Evolutionary conservation across 1,139 yeast species (phyloP).

Genomic region (Suhomyces bokatorum): DNA sequence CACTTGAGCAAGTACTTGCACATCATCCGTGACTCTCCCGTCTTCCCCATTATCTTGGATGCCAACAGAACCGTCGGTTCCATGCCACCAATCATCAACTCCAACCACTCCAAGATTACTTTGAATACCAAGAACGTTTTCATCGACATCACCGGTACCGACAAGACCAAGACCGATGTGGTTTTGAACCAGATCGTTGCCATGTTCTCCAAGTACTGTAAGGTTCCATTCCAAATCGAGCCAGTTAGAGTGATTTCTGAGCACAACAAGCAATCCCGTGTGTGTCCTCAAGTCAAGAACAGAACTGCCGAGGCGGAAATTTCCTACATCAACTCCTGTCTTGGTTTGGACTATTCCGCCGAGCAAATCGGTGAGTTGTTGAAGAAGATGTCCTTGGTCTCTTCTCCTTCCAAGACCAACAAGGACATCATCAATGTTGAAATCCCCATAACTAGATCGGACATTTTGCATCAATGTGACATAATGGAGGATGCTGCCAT

Average conservation of each 20-base stretch:
- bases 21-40: slow-evolving; percentile 85
- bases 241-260: slow-evolving; percentile 83
- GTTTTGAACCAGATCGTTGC: slow-evolving; percentile 92
- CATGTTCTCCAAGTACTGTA: slow-evolving; percentile 89
- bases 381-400: slow-evolving; percentile 77
- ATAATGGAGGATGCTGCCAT: slow-evolving; percentile 98
- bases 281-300: slow-evolving; percentile 71
- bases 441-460: slow-evolving; percentile 93
- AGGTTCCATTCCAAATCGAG: slow-evolving; percentile 77
- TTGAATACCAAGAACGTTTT: slow-evolving; percentile 83
- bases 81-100: slow-evolving; percentile 95
- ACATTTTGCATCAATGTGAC: slow-evolving; percentile 95
- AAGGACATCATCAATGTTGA: slow-evolving; percentile 61
- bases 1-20: slow-evolving; percentile 86
- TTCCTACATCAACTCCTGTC: slow-evolving; percentile 84
- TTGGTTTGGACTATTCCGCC: slow-evolving; percentile 73
- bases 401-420: slow-evolving; percentile 52
- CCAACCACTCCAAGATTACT: slow-evolving; percentile 86
- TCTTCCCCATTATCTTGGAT: slow-evolving; percentile 88
- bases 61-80: slow-evolving; percentile 78
- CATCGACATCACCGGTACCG: slow-evolving; percentile 94
- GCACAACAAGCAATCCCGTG: slow-evolving; percentile 76
- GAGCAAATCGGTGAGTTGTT: slow-evolving; percentile 69
- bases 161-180: slow-evolving; percentile 86
- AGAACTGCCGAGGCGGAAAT: slow-evolving; percentile 76